A percentile compares a stretch with the other conserved stretches of the same genome.
These are phyloP conservation scores for Ramichloridium luteum DNA, from an alignment of 2,329 filamentous ascomycete genomes.

Conservation along the genomic window DNA sequence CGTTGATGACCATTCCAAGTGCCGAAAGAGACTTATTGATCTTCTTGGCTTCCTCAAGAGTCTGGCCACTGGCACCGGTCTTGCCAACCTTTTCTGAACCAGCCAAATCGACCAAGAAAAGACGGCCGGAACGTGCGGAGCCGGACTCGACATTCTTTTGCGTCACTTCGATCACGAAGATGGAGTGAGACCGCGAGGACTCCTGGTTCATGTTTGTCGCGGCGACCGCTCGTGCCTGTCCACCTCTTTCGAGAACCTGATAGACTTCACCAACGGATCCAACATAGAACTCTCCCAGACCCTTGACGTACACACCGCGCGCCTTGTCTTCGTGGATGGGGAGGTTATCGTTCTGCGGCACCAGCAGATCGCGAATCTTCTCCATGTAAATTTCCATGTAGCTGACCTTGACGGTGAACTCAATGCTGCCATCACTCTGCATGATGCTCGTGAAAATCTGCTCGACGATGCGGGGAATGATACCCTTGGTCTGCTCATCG, in stretches of 20 bases:
- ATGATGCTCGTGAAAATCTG: constrained; percentile 96
- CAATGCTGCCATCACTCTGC: constrained; percentile 81
- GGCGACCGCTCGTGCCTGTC: constrained; percentile 77
- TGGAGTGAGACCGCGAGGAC: constrained; percentile 94
- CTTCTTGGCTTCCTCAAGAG: constrained; percentile 96
- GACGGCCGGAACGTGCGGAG: constrained; percentile 87
- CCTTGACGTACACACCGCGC: constrained; percentile 91
- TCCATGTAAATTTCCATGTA: constrained; percentile 99
- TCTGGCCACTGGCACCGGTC: constrained; percentile 94
- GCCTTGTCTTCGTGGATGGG: constrained; percentile 98
- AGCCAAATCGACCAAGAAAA: constrained; percentile 95
- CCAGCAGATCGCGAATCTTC: constrained; percentile 82
- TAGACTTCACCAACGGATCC: constrained; percentile 93
- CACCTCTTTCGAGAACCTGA: constrained; percentile 89
- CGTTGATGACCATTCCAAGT: constrained; percentile 97
- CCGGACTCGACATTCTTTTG: constrained; percentile 97
- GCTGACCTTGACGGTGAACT: constrained; percentile 96
- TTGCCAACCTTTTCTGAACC: constrained; percentile 98
- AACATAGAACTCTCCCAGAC: constrained; percentile 86
- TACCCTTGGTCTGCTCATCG: constrained; percentile 74
- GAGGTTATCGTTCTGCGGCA: constrained; percentile 88
- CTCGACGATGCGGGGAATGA: constrained; percentile 92
- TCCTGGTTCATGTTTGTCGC: constrained; percentile 99
- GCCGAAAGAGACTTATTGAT: constrained; percentile 99
- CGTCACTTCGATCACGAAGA: constrained; percentile 91